These are phyloP conservation scores for Fusarium torreyae DNA, from an alignment of 2,329 filamentous ascomycete genomes.

Conservation along the genomic window DNA sequence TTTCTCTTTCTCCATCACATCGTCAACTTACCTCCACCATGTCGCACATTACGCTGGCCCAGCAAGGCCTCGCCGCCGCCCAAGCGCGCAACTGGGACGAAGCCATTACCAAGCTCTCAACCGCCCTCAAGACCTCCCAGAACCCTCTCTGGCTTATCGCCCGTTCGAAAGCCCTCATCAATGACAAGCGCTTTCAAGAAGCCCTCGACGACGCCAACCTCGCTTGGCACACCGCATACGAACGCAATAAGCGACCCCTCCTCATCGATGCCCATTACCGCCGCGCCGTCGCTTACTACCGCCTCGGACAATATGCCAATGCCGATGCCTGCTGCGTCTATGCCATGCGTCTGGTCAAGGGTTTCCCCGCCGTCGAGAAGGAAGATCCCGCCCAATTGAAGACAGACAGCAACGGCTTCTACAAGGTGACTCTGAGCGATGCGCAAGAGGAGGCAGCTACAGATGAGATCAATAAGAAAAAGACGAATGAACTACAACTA, in stretches of 20 bases:
- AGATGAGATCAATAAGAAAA: constrained; percentile 52
- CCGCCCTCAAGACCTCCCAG: constrained; percentile 74
- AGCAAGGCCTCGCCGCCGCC: constrained; percentile 76
- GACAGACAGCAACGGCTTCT: constrained; percentile 64
- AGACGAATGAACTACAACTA: constrained; percentile 9
- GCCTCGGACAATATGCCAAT: constrained; percentile 80
- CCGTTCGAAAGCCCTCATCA: constrained; percentile 83
- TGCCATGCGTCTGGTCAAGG: constrained; percentile 60
- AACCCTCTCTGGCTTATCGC: constrained; percentile 86
- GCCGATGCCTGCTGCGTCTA: constrained; percentile 79
- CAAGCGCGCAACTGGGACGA: constrained; percentile 73
- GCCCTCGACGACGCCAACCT: constrained; percentile 80
- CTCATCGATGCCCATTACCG: constrained; percentile 88
- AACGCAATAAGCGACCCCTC: constrained; percentile 80
- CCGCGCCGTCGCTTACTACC: constrained; percentile 80
- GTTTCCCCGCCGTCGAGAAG: constrained; percentile 51
- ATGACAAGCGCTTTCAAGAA: constrained; percentile 71
- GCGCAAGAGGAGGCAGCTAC: constrained; percentile 50
- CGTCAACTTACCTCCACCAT: constrained; percentile 54
- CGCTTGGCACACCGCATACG: constrained; percentile 72
- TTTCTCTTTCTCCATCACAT: neutral
- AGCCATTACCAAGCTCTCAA: constrained; percentile 78
- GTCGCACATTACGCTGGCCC: constrained; percentile 66
- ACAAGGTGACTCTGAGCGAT: constrained; percentile 57
- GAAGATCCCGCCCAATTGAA: constrained; percentile 49